A percentile compares a stretch with the other conserved stretches of the same genome.
phyloP scores from a whole-genome alignment of 2,329 filamentous ascomycete genomes.

The Fusarium sp. region DNA sequence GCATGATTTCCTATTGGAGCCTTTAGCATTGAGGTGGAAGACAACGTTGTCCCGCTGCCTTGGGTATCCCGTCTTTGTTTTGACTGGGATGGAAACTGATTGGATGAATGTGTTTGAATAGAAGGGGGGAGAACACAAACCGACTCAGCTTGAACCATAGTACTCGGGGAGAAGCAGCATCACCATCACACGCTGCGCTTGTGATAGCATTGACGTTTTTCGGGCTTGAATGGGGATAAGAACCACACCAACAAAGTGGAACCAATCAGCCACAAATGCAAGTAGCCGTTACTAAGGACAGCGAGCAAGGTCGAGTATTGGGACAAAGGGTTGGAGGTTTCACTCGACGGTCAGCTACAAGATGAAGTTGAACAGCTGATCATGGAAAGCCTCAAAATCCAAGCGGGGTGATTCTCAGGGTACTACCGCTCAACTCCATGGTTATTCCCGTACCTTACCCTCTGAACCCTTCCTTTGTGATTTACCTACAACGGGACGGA shows the following conservation, averaged over 20 bases:
- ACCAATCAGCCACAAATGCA: slow-evolving; percentile 24
- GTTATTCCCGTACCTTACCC: not conserved
- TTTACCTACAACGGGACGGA: not conserved
- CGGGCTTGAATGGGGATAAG: not conserved
- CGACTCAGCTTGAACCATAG: not conserved
- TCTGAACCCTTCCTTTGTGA: not conserved
- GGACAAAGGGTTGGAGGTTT: not conserved
- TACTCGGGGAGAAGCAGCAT: slow-evolving; percentile 3
- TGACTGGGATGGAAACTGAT: slow-evolving; percentile 1
- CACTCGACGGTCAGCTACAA: not conserved
- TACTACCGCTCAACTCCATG: not conserved
- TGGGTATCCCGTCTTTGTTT: slow-evolving; percentile 26
- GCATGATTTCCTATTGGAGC: slow-evolving; percentile 17
- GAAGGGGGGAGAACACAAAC: slow-evolving; percentile 17
- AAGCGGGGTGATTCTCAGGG: not conserved
- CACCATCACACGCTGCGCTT: not conserved
- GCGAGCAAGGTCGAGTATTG: not conserved
- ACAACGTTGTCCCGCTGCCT: slow-evolving; percentile 15
- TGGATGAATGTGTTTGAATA: slow-evolving; percentile 5
- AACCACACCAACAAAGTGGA: slow-evolving; percentile 16
- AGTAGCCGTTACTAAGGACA: not conserved
- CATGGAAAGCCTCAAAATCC: not conserved
- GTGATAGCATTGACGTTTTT: not conserved
- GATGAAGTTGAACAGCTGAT: not conserved
- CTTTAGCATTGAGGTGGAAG: slow-evolving; percentile 11